phyloP scores from a whole-genome alignment of 495 filamentous ascomycete species.

The Ramalina peruviana region DNA sequence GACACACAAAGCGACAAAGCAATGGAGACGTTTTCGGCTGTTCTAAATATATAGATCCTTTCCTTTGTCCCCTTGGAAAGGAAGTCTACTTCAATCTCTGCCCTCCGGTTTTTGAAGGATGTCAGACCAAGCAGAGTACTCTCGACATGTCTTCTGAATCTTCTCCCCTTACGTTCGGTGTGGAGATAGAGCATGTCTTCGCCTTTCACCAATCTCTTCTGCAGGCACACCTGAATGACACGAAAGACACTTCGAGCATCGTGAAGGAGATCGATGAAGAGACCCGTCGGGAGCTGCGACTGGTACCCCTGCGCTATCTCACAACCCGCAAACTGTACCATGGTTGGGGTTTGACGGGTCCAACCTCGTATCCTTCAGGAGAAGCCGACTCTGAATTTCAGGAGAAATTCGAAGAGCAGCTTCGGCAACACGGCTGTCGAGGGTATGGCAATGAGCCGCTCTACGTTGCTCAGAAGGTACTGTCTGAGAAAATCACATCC shows the following conservation, averaged over 20 bases:
- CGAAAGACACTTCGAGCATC: constrained; percentile 1
- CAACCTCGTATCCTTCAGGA: background rate
- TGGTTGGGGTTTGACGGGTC: constrained; percentile 14
- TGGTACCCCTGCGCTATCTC: background rate
- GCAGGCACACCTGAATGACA: constrained; percentile 2
- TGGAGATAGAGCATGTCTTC: constrained; percentile 16
- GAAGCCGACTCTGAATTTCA: background rate
- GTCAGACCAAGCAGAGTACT: no score
- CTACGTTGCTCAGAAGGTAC: background rate
- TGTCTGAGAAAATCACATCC: background rate
- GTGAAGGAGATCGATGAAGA: constrained; percentile 8
- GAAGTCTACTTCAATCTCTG: no score
- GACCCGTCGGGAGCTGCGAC: background rate
- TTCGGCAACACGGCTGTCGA: constrained; percentile 2
- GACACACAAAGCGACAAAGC: no score
- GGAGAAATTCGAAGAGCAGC: background rate
- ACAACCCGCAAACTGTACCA: constrained; percentile 7
- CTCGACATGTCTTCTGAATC: no score
- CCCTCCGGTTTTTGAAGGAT: no score
- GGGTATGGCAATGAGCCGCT: constrained; percentile 14
- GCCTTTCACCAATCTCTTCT: constrained; percentile 14
- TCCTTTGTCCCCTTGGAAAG: no score
- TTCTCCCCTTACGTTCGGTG: constrained; percentile 11
- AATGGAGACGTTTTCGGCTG: no score
- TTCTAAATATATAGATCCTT: no score